A percentile compares a stretch with the other conserved stretches of the same genome.
phyloP scores from a whole-genome alignment of 2,329 filamentous ascomycete species.

The Ustulina deusta region DNA sequence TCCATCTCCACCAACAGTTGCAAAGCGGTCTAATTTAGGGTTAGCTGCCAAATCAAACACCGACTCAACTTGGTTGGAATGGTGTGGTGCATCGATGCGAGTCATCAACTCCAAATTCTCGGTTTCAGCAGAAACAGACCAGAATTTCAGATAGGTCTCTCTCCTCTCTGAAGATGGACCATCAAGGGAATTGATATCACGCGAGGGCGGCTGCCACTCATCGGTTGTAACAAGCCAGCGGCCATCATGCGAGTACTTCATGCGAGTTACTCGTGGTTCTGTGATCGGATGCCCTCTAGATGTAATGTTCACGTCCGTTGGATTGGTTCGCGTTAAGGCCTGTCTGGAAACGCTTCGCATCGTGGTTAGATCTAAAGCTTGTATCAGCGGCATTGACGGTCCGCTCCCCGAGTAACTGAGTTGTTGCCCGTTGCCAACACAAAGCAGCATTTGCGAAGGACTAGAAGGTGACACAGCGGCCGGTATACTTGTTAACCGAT shows the following conservation, averaged over 20 bases:
- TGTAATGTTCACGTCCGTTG: conserved; percentile 82
- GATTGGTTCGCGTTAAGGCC: conserved; percentile 87
- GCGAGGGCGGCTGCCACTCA: conserved; percentile 82
- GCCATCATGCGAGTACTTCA: conserved; percentile 83
- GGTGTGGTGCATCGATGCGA: conserved; percentile 86
- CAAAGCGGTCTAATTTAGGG: conserved; percentile 77
- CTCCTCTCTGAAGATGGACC: conserved; percentile 61
- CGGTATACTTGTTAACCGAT: conserved; percentile 64
- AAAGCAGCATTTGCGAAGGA: conserved; percentile 74
- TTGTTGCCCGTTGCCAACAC: conserved; percentile 72
- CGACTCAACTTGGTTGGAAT: conserved; percentile 64
- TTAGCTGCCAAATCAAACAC: conserved; percentile 81
- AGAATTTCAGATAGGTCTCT: conserved; percentile 92
- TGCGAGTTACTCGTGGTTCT: conserved; percentile 80
- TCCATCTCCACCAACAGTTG: conserved; percentile 85
- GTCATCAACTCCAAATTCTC: conserved; percentile 79
- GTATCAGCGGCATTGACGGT: conserved; percentile 71
- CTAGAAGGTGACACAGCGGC: conserved; percentile 72
- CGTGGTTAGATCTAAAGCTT: conserved; percentile 86
- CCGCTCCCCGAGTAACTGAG: conserved; percentile 63
- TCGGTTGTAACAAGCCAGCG: conserved; percentile 93
- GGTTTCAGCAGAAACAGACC: conserved; percentile 73
- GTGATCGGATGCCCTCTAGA: conserved; percentile 77
- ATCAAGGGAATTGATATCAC: conserved; percentile 73
- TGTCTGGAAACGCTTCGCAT: conserved; percentile 86